Conservation (phyloP, 2,329 filamentous ascomycete genomes). For the Fulvia fulva region DNA sequence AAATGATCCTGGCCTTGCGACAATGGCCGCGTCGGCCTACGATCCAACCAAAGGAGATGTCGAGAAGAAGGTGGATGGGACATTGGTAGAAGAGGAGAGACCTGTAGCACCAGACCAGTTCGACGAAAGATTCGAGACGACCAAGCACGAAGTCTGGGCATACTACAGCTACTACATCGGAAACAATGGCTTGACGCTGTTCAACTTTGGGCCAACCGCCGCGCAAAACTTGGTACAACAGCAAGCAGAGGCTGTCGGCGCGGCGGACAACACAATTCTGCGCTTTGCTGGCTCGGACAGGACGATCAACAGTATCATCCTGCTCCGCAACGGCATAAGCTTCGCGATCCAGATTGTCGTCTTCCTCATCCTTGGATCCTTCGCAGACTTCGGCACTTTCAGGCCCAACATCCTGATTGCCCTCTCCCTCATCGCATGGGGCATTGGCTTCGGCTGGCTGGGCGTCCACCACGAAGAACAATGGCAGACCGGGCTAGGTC, state of each 20-base stretch:
- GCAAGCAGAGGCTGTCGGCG: conserved; percentile 47
- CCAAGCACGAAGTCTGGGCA: conserved; percentile 50
- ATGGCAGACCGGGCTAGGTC: conserved; percentile 57
- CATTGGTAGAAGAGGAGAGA: conserved; percentile 33
- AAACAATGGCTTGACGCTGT: conserved; percentile 59
- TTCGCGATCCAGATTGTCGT: conserved; percentile 63
- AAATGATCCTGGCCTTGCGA: conserved; percentile 32
- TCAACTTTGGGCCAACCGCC: conserved; percentile 62
- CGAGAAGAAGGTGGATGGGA: conserved; percentile 19
- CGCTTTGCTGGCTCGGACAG: conserved; percentile 54
- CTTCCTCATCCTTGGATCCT: conserved; percentile 51
- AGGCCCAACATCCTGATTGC: conserved; percentile 60
- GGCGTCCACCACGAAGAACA: conserved; percentile 58
- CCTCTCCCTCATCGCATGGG: conserved; percentile 59
- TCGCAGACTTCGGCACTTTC: conserved; percentile 63
- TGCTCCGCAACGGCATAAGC: conserved; percentile 63
- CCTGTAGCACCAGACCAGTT: conserved; percentile 53
- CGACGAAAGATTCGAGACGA: conserved; percentile 51
- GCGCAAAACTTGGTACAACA: conserved; percentile 63
- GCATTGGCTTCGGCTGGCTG: conserved; percentile 63
- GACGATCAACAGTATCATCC: conserved; percentile 62
- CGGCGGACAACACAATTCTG: conserved; percentile 47
- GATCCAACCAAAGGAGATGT: conserved; percentile 31
- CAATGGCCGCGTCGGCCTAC: conserved; percentile 26
- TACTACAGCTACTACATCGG: conserved; percentile 58